Evolutionary conservation across 2,329 filamentous ascomycete species (phyloP).

Genomic region (Pseudocercospora crystallina): DNA sequence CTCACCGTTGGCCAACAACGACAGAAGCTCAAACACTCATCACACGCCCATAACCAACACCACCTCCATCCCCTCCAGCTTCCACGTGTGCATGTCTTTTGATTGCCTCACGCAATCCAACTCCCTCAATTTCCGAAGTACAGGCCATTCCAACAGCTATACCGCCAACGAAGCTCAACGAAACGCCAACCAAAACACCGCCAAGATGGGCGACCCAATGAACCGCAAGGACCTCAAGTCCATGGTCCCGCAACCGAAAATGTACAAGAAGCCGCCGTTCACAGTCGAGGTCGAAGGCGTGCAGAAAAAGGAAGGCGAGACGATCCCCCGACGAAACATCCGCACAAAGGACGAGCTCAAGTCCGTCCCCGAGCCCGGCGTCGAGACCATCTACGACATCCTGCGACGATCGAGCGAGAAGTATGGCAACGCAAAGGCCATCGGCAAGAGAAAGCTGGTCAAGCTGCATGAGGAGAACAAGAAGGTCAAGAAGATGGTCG

Average conservation of each 20-base stretch:
- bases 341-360: conserved; percentile 69
- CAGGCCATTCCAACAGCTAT: background rate
- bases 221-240: conserved; percentile 47
- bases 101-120: conserved; percentile 11
- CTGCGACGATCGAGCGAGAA: conserved; percentile 65
- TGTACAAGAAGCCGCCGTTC: conserved; percentile 67
- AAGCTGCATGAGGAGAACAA: conserved; percentile 79
- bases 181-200: conserved; percentile 3
- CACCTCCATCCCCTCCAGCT: background rate
- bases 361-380: conserved; percentile 64
- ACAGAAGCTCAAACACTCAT: background rate
- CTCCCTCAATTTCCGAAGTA: conserved; percentile 1
- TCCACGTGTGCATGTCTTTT: conserved; percentile 21
- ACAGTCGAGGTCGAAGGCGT: conserved; percentile 70
- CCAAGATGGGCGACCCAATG: conserved; percentile 36
- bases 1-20: too few relatives aligned
- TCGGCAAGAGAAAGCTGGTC: conserved; percentile 71
- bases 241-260: conserved; percentile 48
- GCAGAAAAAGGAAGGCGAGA: conserved; percentile 73
- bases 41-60: conserved; percentile 1
- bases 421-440: conserved; percentile 53
- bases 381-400: conserved; percentile 77
- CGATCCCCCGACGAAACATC: conserved; percentile 74
- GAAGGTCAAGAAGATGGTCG: conserved; percentile 84
- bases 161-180: background rate